Percentiles rank a stretch among this genome's conserved stretches.
These are phyloP conservation scores for Scutellaria baicalensis DNA, from an alignment of 257 asterid species.

Conservation along the genomic window DNA sequence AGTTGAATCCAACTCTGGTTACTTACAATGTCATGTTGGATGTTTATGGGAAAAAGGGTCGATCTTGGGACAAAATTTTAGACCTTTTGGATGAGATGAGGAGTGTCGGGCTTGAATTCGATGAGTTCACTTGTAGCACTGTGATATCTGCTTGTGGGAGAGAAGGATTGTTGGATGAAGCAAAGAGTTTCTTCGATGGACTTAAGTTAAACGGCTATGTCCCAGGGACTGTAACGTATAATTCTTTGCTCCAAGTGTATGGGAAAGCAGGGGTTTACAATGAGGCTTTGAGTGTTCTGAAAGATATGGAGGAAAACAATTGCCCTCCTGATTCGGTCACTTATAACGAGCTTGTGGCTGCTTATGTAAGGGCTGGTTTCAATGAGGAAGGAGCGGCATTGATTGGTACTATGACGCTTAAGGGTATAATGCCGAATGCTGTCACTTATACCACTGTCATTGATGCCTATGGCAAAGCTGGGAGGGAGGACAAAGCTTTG, in stretches of 20 bases:
- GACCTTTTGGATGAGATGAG: constrained; percentile 75
- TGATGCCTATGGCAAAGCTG: constrained; percentile 93
- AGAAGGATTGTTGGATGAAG: constrained; percentile 83
- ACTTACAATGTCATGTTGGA: constrained; percentile 95
- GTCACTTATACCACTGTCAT: constrained; percentile 86
- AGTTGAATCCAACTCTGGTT: constrained; percentile 55
- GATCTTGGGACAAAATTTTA: constrained; percentile 69
- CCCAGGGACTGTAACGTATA: constrained; percentile 80
- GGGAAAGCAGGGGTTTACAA: constrained; percentile 82
- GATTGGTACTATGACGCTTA: constrained; percentile 64
- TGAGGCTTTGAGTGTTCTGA: constrained; percentile 69
- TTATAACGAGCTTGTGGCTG: constrained; percentile 87
- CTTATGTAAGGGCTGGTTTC: constrained; percentile 90
- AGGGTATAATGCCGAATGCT: constrained; percentile 80
- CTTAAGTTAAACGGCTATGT: constrained; percentile 63
- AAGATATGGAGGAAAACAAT: constrained; percentile 82
- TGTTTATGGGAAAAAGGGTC: constrained; percentile 80
- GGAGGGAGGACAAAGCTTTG: constrained; percentile 70
- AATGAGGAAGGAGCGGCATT: constrained; percentile 76
- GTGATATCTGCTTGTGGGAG: constrained; percentile 93
- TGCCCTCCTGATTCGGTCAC: constrained; percentile 91
- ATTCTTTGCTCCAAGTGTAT: constrained; percentile 78
- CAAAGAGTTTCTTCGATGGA: constrained; percentile 63
- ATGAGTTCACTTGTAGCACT: constrained; percentile 95
- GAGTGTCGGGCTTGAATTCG: constrained; percentile 60